Evolutionary conservation across 345 rosid genomes (phyloP).

Genomic region (Populus euphratica): DNA sequence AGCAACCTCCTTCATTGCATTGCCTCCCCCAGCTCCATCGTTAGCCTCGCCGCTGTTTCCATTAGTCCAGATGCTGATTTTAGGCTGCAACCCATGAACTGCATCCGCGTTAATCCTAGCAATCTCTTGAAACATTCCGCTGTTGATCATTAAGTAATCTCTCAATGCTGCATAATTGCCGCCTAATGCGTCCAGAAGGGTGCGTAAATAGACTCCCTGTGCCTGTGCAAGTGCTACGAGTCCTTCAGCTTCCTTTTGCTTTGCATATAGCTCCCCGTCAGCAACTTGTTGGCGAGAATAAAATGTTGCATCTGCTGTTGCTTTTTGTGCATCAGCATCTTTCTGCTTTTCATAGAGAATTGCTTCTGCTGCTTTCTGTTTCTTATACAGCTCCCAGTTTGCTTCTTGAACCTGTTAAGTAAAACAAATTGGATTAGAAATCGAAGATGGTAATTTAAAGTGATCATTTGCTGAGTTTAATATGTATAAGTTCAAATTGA

Average conservation of each 20-base stretch:
- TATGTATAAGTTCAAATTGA: background rate
- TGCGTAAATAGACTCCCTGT: slow-evolving; percentile 52
- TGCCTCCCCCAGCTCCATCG: slow-evolving; percentile 10
- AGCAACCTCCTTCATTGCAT: slow-evolving; percentile 61
- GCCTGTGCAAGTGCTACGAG: slow-evolving; percentile 53
- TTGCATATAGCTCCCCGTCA: slow-evolving; percentile 37
- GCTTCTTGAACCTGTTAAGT: slow-evolving; percentile 58
- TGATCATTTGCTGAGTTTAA: background rate
- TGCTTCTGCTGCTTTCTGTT: slow-evolving; percentile 69
- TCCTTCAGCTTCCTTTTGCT: slow-evolving; percentile 69
- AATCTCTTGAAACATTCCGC: slow-evolving; percentile 47
- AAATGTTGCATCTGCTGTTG: slow-evolving; percentile 53
- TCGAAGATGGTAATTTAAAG: background rate
- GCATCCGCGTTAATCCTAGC: slow-evolving; percentile 61
- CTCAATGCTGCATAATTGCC: slow-evolving; percentile 54
- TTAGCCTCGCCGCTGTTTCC: slow-evolving; percentile 23
- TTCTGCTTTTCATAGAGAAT: slow-evolving; percentile 47
- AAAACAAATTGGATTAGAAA: background rate
- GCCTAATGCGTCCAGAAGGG: slow-evolving; percentile 48
- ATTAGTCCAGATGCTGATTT: slow-evolving; percentile 66
- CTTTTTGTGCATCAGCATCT: slow-evolving; percentile 62
- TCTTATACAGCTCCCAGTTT: slow-evolving; percentile 60
- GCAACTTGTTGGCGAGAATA: slow-evolving; percentile 43
- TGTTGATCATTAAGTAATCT: slow-evolving; percentile 60
- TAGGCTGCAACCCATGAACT: slow-evolving; percentile 57